These are phyloP conservation scores for Chenopodium quinoa DNA, from an alignment of 148 eudicot genomes.

Conservation along the genomic window DNA sequence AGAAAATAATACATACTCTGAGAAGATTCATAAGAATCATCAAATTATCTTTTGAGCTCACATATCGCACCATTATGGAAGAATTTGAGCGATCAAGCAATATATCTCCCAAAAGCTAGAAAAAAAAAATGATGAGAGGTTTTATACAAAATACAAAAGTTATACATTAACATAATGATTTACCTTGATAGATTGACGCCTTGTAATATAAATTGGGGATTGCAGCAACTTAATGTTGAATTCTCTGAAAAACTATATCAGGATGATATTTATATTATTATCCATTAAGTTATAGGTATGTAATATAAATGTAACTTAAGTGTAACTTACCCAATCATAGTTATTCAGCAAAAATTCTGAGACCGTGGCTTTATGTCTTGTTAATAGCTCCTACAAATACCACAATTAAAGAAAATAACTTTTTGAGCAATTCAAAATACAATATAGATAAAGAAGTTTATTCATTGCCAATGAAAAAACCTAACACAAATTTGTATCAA, in stretches of 20 bases:
- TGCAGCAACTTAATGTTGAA: slow-evolving; percentile 54
- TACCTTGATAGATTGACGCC: slow-evolving; percentile 71
- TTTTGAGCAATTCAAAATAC: too few species aligned
- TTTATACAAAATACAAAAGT: too few species aligned
- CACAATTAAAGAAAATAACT: background rate
- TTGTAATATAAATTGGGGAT: slow-evolving; percentile 65
- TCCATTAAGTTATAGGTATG: background rate
- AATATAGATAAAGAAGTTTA: too few species aligned
- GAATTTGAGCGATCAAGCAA: slow-evolving; percentile 84
- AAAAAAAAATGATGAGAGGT: background rate
- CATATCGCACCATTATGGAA: slow-evolving; percentile 76
- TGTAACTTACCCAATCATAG: slow-evolving; percentile 40
- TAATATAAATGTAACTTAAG: background rate
- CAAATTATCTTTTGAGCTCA: slow-evolving; percentile 73
- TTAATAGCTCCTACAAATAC: slow-evolving; percentile 43
- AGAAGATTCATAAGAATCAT: slow-evolving; percentile 91
- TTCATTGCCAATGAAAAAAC: too few species aligned
- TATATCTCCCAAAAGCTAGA: slow-evolving; percentile 82
- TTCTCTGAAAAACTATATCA: slow-evolving; percentile 56
- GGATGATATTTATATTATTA: background rate
- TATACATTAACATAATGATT: background rate
- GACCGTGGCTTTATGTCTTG: slow-evolving; percentile 53
- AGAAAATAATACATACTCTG: slow-evolving; percentile 39
- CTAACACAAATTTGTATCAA: too few species aligned
- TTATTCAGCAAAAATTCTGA: slow-evolving; percentile 48